A percentile compares a stretch with the other conserved stretches of the same genome.
phyloP scores from a whole-genome alignment of 1,284 basidiomycete genomes.

The Moesziomyces sp. region DNA sequence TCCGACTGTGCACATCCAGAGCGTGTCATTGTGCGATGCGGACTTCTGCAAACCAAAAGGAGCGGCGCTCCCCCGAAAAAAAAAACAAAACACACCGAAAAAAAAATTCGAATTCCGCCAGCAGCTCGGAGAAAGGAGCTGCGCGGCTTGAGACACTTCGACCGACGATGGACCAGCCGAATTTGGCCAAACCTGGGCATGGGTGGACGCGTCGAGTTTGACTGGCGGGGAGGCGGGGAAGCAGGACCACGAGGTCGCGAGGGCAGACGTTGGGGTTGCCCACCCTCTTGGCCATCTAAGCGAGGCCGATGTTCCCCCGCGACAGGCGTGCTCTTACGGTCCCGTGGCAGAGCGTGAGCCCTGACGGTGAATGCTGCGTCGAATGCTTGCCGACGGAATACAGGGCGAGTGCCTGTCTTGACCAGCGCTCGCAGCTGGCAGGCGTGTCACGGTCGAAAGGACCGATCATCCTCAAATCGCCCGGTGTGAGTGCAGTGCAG shows the following conservation, averaged over 20 bases:
- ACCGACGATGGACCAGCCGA: slow-evolving; percentile 16
- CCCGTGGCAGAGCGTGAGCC: background rate
- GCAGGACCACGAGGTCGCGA: no score
- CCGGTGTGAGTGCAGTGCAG: no score
- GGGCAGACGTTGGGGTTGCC: no score
- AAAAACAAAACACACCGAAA: background rate
- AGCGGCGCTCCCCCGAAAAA: background rate
- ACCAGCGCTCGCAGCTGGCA: no score
- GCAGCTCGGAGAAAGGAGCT: slow-evolving; percentile 3
- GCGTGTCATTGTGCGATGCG: no score
- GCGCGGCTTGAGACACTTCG: slow-evolving; percentile 11
- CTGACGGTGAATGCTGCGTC: background rate
- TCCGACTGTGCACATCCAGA: no score
- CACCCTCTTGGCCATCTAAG: slow-evolving; percentile 10
- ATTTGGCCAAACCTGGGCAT: slow-evolving; percentile 1
- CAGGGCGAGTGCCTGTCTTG: no score
- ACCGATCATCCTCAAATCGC: no score
- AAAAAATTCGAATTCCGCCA: background rate
- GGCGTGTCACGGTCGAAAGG: no score
- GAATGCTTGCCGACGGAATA: no score
- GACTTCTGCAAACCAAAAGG: background rate
- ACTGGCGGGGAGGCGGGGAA: no score
- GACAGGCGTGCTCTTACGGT: slow-evolving; percentile 4
- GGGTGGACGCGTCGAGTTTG: background rate
- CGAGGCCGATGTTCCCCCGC: slow-evolving; percentile 12